A percentile compares a stretch with the other conserved stretches of the same genome.
These are phyloP conservation scores for Zygosaccharomyces bailii DNA, from an alignment of 805 yeast species.

Conservation along the genomic window DNA sequence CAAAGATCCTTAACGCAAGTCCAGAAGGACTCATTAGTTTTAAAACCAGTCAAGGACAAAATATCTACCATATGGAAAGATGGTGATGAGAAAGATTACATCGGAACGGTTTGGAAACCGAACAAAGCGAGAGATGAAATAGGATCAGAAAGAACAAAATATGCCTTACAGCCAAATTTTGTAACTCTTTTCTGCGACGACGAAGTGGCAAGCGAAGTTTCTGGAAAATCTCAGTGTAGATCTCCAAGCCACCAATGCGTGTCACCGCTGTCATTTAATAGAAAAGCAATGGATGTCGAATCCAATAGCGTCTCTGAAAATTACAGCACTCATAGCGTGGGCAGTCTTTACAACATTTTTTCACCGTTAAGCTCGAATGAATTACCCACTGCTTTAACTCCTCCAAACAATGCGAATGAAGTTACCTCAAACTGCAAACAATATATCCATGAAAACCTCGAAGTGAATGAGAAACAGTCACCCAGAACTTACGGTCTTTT, in stretches of 20 bases:
- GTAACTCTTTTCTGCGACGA: constrained; percentile 10
- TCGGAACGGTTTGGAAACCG: constrained; percentile 12
- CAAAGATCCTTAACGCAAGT: constrained; percentile 7
- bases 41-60: constrained; percentile 10
- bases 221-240: not conserved
- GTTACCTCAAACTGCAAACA: not conserved
- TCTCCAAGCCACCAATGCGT: not conserved
- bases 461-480: not conserved
- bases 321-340: not conserved
- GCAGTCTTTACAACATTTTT: constrained; percentile 10
- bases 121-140: not conserved
- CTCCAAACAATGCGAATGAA: constrained; percentile 7
- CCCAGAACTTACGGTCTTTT: constrained; percentile 1
- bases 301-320: constrained; percentile 1
- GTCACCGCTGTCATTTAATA: not conserved
- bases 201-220: not conserved
- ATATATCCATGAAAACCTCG: not conserved
- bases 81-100: constrained; percentile 13
- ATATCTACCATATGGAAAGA: constrained; percentile 22
- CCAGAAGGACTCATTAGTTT: constrained; percentile 8
- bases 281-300: not conserved
- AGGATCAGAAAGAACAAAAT: not conserved
- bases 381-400: constrained; percentile 14
- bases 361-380: constrained; percentile 14
- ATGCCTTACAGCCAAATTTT: constrained; percentile 12